phyloP scores from a whole-genome alignment of 140 eudicot species.

The Cichorium intybus region DNA sequence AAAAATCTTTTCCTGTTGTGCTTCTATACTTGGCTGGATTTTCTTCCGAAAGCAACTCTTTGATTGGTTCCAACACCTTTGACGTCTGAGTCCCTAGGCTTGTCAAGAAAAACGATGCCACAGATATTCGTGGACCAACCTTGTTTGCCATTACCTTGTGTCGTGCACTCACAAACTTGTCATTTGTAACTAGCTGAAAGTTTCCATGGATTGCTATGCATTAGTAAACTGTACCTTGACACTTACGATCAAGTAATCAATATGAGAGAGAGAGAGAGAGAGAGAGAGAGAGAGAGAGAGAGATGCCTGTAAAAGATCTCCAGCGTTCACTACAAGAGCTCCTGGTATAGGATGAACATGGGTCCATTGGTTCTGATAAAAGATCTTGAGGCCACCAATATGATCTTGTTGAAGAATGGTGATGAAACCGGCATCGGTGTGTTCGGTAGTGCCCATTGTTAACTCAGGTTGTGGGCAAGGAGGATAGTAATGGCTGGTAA shows the following conservation, averaged over 20 bases:
- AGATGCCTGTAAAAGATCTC: slow-evolving; percentile 53
- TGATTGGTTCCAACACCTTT: slow-evolving; percentile 42
- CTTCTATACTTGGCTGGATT: slow-evolving; percentile 43
- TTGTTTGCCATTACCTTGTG: slow-evolving; percentile 57
- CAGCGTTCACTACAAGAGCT: slow-evolving; percentile 59
- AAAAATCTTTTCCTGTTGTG: slow-evolving; percentile 39
- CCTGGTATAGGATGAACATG: slow-evolving; percentile 39
- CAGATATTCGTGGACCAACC: slow-evolving; percentile 57
- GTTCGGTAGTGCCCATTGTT: slow-evolving; percentile 42
- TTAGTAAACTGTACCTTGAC: neutral
- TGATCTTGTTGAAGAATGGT: slow-evolving; percentile 51
- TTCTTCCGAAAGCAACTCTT: slow-evolving; percentile 53
- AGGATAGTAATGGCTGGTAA: slow-evolving; percentile 52
- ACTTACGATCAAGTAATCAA: too few relatives aligned
- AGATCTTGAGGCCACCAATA: slow-evolving; percentile 56
- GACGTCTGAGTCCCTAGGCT: slow-evolving; percentile 2
- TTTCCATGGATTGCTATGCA: neutral
- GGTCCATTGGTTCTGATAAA: slow-evolving; percentile 38
- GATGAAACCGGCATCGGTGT: slow-evolving; percentile 43
- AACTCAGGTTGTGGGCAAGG: slow-evolving; percentile 66
- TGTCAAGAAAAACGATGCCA: slow-evolving; percentile 45
- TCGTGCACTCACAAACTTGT: slow-evolving; percentile 44
- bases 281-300: neutral
- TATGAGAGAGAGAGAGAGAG: too few relatives aligned
- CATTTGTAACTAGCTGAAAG: slow-evolving; percentile 35